These are phyloP conservation scores for Epithemia pelagica DNA, from an alignment of 108 stramenopile genomes.

Conservation along the genomic window DNA sequence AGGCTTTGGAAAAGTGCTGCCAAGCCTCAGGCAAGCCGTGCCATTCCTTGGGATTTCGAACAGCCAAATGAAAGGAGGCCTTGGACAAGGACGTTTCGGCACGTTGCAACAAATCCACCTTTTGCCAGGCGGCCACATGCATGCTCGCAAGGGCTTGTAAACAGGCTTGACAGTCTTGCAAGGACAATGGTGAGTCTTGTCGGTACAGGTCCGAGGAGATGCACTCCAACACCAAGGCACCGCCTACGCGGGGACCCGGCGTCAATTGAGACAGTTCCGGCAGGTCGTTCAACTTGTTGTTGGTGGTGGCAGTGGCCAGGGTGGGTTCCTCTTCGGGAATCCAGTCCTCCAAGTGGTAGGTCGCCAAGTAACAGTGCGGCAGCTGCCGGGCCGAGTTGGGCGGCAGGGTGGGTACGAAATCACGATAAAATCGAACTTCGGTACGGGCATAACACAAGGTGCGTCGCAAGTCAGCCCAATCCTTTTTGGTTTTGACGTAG, in stretches of 20 bases:
- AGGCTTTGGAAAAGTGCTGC: slow-evolving; percentile 40
- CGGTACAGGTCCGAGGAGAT: slow-evolving; percentile 32
- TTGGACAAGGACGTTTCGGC: slow-evolving; percentile 34
- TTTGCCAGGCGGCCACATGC: slow-evolving; percentile 68
- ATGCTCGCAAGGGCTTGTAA: slow-evolving; percentile 52
- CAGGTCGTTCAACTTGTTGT: background rate
- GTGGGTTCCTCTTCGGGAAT: slow-evolving; percentile 45
- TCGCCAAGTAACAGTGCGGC: slow-evolving; percentile 37
- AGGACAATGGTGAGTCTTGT: slow-evolving; percentile 57
- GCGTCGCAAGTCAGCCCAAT: slow-evolving; percentile 72
- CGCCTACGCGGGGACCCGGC: slow-evolving; percentile 14
- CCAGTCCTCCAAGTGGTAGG: slow-evolving; percentile 49
- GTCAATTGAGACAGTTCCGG: background rate
- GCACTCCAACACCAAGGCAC: slow-evolving; percentile 32
- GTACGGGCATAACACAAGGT: slow-evolving; percentile 62
- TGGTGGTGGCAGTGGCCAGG: slow-evolving; percentile 15
- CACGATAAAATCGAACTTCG: slow-evolving; percentile 70
- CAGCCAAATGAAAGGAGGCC: slow-evolving; percentile 58
- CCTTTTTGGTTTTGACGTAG: slow-evolving; percentile 39
- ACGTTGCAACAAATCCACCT: slow-evolving; percentile 32
- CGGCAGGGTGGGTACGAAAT: slow-evolving; percentile 45
- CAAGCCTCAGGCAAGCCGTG: slow-evolving; percentile 42
- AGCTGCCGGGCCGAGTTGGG: background rate
- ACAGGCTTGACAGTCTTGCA: slow-evolving; percentile 35
- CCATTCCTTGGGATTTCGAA: slow-evolving; percentile 67